Percentiles rank a stretch among this genome's conserved stretches.
Evolutionary conservation across 2,329 filamentous ascomycete genomes (phyloP).

Genomic region (Byssoonygena ceratinophila): DNA sequence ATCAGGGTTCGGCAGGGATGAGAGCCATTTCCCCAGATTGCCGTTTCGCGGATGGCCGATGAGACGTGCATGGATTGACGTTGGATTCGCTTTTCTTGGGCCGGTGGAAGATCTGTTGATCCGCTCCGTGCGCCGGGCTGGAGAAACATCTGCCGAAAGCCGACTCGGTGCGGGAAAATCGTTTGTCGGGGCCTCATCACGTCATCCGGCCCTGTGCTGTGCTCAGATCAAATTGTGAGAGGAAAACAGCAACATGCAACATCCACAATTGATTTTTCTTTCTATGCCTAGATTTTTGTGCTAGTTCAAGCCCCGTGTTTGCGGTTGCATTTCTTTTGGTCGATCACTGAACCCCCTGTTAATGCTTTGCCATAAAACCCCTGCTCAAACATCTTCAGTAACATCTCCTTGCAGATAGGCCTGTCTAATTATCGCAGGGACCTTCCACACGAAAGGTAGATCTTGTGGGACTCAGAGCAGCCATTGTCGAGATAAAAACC

Average conservation of each 20-base stretch:
- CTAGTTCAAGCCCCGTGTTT: conserved; percentile 1
- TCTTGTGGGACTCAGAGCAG: neutral
- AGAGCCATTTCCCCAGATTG: conserved; percentile 4
- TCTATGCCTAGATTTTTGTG: neutral
- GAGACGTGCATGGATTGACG: conserved; percentile 2
- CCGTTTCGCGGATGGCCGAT: neutral
- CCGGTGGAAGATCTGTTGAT: neutral
- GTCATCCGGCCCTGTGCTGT: neutral
- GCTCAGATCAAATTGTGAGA: neutral
- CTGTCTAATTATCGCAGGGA: conserved; percentile 10
- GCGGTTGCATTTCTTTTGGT: conserved; percentile 9
- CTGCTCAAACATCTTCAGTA: conserved; percentile 11
- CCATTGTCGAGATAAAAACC: neutral
- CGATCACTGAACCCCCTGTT: conserved; percentile 7
- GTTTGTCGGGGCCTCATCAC: neutral
- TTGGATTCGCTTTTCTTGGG: neutral
- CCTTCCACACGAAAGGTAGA: neutral
- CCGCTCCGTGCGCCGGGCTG: neutral
- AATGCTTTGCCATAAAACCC: conserved; percentile 1
- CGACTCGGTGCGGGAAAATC: neutral
- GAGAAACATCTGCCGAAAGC: neutral
- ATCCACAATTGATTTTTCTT: neutral
- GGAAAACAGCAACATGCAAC: neutral
- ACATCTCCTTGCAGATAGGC: conserved; percentile 7
- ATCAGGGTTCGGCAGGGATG: neutral